A percentile compares a stretch with the other conserved stretches of the same genome.
These are phyloP conservation scores for Talaromyces atroroseus DNA, from an alignment of 2,329 filamentous ascomycete species.

Conservation along the genomic window DNA sequence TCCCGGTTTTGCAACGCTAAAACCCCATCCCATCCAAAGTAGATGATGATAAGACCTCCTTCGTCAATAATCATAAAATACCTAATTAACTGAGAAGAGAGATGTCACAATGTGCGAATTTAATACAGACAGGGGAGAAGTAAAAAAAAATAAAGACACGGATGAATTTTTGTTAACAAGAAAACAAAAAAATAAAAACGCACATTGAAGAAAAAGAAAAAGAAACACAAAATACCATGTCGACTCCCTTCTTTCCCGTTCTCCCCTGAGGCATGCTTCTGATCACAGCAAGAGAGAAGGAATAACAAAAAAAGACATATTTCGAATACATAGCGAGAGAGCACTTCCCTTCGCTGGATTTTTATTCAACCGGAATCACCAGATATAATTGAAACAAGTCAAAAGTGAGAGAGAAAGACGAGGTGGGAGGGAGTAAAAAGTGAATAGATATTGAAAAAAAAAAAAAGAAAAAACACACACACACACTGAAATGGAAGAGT, in stretches of 20 bases:
- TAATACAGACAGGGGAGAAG: neutral
- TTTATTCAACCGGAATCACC: constrained; percentile 12
- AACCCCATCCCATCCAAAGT: neutral
- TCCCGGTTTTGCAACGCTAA: neutral
- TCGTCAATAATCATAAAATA: neutral
- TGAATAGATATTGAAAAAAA: constrained; percentile 15
- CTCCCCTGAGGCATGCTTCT: neutral
- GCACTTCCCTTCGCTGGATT: constrained; percentile 14
- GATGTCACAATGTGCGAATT: neutral
- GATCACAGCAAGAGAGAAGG: neutral
- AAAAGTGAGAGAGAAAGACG: neutral
- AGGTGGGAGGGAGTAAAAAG: neutral
- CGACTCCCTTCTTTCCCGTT: constrained; percentile 8
- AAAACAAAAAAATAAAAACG: neutral
- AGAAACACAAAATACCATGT: constrained; percentile 7
- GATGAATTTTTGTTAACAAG: neutral
- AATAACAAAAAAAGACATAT: constrained; percentile 6
- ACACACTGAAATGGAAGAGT: constrained; percentile 13
- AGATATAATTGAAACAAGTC: constrained; percentile 6
- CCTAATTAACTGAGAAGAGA: neutral
- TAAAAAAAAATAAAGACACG: constrained; percentile 7
- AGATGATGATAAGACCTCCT: no score
- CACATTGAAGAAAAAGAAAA: constrained; percentile 3
- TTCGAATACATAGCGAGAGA: constrained; percentile 14
- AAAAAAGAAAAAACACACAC: no score